Conservation (phyloP, 2,329 filamentous ascomycete genomes). For the Emergomyces africanus region DNA sequence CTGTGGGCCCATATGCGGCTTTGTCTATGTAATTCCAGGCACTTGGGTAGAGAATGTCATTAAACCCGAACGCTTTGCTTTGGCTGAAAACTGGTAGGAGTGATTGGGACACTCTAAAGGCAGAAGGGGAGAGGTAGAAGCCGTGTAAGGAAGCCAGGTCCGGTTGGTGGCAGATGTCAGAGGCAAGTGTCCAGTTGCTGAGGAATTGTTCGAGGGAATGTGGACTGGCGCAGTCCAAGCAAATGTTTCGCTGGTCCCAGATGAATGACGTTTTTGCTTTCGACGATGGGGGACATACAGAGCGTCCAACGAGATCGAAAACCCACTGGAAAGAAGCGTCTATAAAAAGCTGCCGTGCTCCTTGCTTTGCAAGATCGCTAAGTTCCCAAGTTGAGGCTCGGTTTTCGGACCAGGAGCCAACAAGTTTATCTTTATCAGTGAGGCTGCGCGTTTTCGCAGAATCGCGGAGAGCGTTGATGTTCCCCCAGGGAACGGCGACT, state of each 20-base stretch:
- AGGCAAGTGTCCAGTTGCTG: constrained; percentile 50
- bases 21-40: constrained; percentile 51
- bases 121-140: constrained; percentile 54
- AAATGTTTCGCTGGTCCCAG: constrained; percentile 54
- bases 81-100: constrained; percentile 65
- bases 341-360: constrained; percentile 24
- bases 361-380: constrained; percentile 23
- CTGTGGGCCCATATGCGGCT: constrained; percentile 38
- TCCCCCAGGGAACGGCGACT: constrained; percentile 41
- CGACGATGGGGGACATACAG: constrained; percentile 51
- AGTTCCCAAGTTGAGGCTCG: constrained; percentile 27
- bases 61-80: constrained; percentile 58
- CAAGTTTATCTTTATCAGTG: constrained; percentile 13
- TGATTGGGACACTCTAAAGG: constrained; percentile 48
- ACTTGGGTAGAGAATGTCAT: constrained; percentile 62
- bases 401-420: constrained; percentile 24
- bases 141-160: constrained; percentile 63
- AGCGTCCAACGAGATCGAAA: constrained; percentile 31
- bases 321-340: constrained; percentile 29
- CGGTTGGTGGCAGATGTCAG: constrained; percentile 62
- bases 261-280: constrained; percentile 44
- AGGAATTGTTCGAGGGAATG: constrained; percentile 58
- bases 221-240: constrained; percentile 47
- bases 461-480: constrained; percentile 25
- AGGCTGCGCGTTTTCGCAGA: constrained; percentile 7